Base-by-base conservation (phyloP, 129 eudicot species). In the Flaveria ramosissima region DNA sequence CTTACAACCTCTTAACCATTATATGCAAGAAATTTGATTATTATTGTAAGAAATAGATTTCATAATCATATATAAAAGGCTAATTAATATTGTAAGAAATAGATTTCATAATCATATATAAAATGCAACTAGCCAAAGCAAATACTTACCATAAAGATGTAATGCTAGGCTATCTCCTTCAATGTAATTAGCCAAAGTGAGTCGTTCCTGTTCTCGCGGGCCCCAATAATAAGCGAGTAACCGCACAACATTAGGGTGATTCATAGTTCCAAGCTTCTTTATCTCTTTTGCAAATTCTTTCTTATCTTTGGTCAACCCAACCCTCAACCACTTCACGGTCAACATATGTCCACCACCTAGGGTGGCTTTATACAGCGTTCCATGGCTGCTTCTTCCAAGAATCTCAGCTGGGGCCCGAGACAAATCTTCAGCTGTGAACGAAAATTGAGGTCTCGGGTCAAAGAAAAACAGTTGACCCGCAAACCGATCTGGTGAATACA, bases 351-450 rank as follows among this genome's bases (percentile, higher is more conserved):
- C 97, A 72, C 88, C 90, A 79, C 83, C 88, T 16, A 95, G 76
- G 17, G 99, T 91, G 60, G 99, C 99, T 87, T 95, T 92, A 80
- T 95, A 95, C 76, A 95, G 56, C 12, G 99, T 95, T 48, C 99
- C 99, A 84, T 95, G 96, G 83, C 94, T 95, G 68, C 99, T 95
- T 85, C 99, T 85, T 70, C 99, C 99, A 75, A 95, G 93, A 74
- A 95, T 96, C 84, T 95, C 99, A 0, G 99, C 99, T 11, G 97
- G 99, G 68, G 99, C 99, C 39, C 99, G 88, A 36, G 99, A 95
- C 6, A 95, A 68, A 76, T 95, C 94, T 84, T 88, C 97, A 52
- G 97, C 96, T 27, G 99, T 95, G 82, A 95, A 95, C 3, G 86
- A 72, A 7, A 95, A 70, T 4, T 94, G 86, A 51, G 84, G n/a